Base-by-base conservation (phyloP, 1,284 basidiomycete genomes). In the Polyporus tsugae region DNA sequence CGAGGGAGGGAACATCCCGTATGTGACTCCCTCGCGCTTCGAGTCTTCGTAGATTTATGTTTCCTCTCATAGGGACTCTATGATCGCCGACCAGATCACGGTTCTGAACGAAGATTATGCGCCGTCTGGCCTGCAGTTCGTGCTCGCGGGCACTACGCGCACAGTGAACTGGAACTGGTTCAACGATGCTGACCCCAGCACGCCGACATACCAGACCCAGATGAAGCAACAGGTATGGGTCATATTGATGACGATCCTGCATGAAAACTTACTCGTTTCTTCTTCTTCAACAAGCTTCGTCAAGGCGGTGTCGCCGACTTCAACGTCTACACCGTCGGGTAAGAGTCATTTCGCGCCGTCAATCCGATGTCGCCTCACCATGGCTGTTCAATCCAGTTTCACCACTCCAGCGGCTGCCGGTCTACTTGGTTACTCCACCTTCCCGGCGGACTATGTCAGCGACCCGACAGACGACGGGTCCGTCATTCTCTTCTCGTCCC, bases 251-350 rank as follows among this genome's bases (percentile, higher is more conserved):
- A 10, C 22, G 46, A 9, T 52, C 9, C 25, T 10, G 3, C 4
- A 52, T n/a, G 46, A 11, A 25, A 5, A 52, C 46, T 52, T 11
- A 44, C 17, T 7, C 19, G 4, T n/a, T 4, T 22, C 6, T 29
- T 25, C 6, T 29, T 25, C 2, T 25, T 13, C 22, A 52, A 52
- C 11, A 52, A 52, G 53, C 81, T 87, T 58, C 81, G 84, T 59
- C 68, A 79, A 62, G 86, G 87, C 58, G 80, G 78, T 41, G 79
- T 75, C 4, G 75, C 77, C 38, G 80, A 78, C 49, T 82, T 88
- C 70, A 89, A 88, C 73, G 79, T 88, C 58, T 88, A 87, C 80
- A 81, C 81, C 46, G 85, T 87, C 62, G 82, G 83, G 80, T 84
- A 15, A 25, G 46, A 22, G 13, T 62, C 64, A 25, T n/a, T 81